Evolutionary conservation across 805 yeast genomes (phyloP), one percentile per base, ranked within the genome.

Genomic region (Lipomyces yamanashiensis): DNA sequence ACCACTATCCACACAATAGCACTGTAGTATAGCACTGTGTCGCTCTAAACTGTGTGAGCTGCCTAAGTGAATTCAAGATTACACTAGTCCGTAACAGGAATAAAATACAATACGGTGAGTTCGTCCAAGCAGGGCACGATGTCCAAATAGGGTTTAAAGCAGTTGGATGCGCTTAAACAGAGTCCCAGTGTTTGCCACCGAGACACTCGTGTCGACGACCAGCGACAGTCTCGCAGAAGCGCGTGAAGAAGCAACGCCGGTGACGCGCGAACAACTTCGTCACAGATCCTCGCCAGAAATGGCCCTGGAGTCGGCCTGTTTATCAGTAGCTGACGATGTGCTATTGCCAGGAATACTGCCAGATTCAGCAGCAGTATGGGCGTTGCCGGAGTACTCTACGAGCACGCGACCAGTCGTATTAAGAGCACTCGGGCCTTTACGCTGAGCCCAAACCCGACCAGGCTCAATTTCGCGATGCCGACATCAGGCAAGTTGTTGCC

Each of bases 161-260:
- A 10, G 53, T 2, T 41, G 12, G 3, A 45, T 45, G 34, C 34
- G 50, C 50, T 45, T 45, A 45, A 12, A 23, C 7, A 23, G 50
- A 7, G 34, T 28, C 40, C 13, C 10, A 12, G 19, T 33, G 57
- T 53, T 53, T 40, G 57, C 57, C 57, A 53, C 57, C 57, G 43
- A 52, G 15, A 17, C 34, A 7, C 21, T 15, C 34, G 52, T 23
- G 37, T 28, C 28, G 52, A 33, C 28, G 52, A 33, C 17, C 47
- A 2, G 47, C 17, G 21, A n/a, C 43, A n/a, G 47, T n/a, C 19
- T 43, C 47, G 47, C 21, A 2, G 41, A 3, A 12, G 13, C 41
- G 41, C 41, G 28, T 28, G 28, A 28, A 28, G 28, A 28, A 28
- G 28, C 28, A 28, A 28, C 28, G 28, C 5, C 28, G 28, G 28